phyloP scores from a whole-genome alignment of 495 filamentous ascomycete genomes.

The Daldinia grandis region DNA sequence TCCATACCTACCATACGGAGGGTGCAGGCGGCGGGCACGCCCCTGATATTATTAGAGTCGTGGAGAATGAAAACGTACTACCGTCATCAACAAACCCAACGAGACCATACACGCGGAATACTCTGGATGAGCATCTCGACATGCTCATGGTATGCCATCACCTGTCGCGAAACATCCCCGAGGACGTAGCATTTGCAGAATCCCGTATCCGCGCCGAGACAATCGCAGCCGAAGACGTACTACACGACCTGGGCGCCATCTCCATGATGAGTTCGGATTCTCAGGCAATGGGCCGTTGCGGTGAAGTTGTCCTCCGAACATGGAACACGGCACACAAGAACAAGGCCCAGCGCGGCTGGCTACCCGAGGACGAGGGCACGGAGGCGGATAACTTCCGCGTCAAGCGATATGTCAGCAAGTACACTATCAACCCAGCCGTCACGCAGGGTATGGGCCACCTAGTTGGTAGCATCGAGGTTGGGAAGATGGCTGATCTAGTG shows the following conservation, averaged over 20 bases:
- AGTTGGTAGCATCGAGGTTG: slow-evolving; percentile 86
- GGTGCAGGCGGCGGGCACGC: slow-evolving; percentile 96
- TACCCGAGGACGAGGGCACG: slow-evolving; percentile 81
- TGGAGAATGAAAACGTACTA: slow-evolving; percentile 90
- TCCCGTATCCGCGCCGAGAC: slow-evolving; percentile 94
- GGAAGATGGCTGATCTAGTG: slow-evolving; percentile 91
- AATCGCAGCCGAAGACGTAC: slow-evolving; percentile 95
- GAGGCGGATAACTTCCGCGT: slow-evolving; percentile 93
- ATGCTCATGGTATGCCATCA: slow-evolving; percentile 99
- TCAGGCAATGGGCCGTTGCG: slow-evolving; percentile 97
- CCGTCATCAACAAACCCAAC: slow-evolving; percentile 95
- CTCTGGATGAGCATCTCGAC: slow-evolving; percentile 95
- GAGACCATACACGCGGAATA: slow-evolving; percentile 90
- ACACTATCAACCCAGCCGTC: slow-evolving; percentile 95
- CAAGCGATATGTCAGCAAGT: slow-evolving; percentile 94
- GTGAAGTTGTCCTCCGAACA: slow-evolving; percentile 92
- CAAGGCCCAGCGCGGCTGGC: slow-evolving; percentile 80
- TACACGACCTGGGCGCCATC: slow-evolving; percentile 95
- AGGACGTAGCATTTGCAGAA: slow-evolving; percentile 97
- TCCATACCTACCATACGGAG: slow-evolving; percentile 99
- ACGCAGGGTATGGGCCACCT: slow-evolving; percentile 93
- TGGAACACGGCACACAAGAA: slow-evolving; percentile 99
- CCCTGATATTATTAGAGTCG: slow-evolving; percentile 95
- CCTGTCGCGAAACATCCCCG: slow-evolving; percentile 87
- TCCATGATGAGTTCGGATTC: slow-evolving; percentile 98